Conservation (phyloP, 2,329 filamentous ascomycete species). For the Stemphylium beticola region DNA sequence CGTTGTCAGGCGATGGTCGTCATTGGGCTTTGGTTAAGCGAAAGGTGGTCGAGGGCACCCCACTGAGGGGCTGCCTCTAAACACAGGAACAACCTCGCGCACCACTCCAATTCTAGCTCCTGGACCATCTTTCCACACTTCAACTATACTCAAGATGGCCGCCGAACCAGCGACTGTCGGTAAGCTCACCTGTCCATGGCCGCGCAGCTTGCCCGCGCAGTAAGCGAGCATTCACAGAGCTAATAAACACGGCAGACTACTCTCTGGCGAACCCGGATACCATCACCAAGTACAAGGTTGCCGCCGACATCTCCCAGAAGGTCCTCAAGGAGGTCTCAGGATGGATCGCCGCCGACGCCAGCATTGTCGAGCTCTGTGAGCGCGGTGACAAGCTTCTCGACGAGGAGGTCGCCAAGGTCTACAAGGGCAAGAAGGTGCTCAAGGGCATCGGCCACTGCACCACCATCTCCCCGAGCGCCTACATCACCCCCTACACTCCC, state of each 20-base stretch:
- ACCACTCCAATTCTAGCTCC: conserved; percentile 31
- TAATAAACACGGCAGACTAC: conserved; percentile 68
- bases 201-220: background rate
- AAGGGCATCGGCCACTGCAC: conserved; percentile 96
- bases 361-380: conserved; percentile 93
- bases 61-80: conserved; percentile 44
- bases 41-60: conserved; percentile 26
- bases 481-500: conserved; percentile 96
- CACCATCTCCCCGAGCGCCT: conserved; percentile 91
- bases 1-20: conserved; percentile 23
- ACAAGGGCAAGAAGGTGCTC: conserved; percentile 94
- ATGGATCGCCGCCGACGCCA: conserved; percentile 81
- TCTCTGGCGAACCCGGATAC: conserved; percentile 90
- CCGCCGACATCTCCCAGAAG: conserved; percentile 92
- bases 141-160: conserved; percentile 42
- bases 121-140: conserved; percentile 28
- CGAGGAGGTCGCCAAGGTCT: conserved; percentile 93
- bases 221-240: conserved; percentile 27
- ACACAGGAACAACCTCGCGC: conserved; percentile 36
- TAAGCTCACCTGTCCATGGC: conserved; percentile 22
- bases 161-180: conserved; percentile 38
- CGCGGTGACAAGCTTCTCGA: conserved; percentile 94
- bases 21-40: conserved; percentile 42
- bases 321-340: conserved; percentile 83
- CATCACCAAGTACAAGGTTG: conserved; percentile 98